Base-by-base conservation (phyloP, 2,329 filamentous ascomycete genomes). In the Furcasterigmium sp. region DNA sequence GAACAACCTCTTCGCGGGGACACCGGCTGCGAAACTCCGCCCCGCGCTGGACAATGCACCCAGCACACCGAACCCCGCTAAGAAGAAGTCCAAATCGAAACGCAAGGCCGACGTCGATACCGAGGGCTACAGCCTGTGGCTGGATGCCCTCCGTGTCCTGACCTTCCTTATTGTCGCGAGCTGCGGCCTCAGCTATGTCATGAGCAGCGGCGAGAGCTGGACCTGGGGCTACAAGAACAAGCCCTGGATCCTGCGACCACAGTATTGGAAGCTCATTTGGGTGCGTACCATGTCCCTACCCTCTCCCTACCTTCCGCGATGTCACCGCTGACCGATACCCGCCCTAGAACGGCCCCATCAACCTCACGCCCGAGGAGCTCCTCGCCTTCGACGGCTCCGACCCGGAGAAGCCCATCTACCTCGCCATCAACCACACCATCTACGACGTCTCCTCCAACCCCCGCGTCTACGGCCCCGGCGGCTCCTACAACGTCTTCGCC, bases 371-470 rank as follows among this genome's bases (percentile, higher is more conserved):
- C 44, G 70, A 73, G 17, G 75, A 96, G 62, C 82, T 98, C 39
- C 63, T 76, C 37, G 62, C 70, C 40, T 94, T 86, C 73, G 84
- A 95, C 67, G 94, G 93, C 67, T 76, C 70, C 45, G 82, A 95
- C 64, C 70, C 82, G 9, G 62, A 67, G 8, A 81, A 85, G 46
- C 93, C 93, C 7, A 80, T 97, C 61, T 95, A 95, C 70, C 78
- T 98, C 44, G 89, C 90, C 49, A 82, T 98, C 56, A 91, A 93
- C 69, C 84, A 86, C 57, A 87, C 81, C 45, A 87, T 94, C 66
- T 93, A 85, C 74, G 88, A 94, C 64, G 88, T 94, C 32, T 78
- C 79, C n/a, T 67, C 75, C 23, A 82, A 82, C 42, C 73, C 78
- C 53, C 64, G 76, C 62, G 70, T 85, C 65, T 93, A 93, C 69